Conservation (phyloP, 345 rosid species). For the Hevea brasiliensis region DNA sequence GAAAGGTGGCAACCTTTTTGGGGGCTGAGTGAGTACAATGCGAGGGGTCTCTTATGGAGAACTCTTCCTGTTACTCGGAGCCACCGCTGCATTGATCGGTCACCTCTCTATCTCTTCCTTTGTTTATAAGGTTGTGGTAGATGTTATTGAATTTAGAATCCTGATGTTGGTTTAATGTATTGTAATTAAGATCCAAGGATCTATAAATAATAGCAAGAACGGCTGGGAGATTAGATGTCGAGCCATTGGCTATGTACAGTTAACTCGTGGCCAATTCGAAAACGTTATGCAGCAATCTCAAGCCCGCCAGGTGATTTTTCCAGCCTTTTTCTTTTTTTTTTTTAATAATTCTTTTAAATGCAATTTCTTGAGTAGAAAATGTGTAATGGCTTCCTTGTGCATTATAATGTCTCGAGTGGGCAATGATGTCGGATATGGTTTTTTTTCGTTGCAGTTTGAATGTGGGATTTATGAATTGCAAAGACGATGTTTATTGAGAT, state of each 20-base stretch:
- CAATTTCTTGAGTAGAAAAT: not conserved
- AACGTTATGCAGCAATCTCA: constrained; percentile 83
- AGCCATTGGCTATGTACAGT: constrained; percentile 74
- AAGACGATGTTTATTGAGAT: not conserved
- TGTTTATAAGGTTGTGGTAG: too few species aligned
- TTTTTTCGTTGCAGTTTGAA: not conserved
- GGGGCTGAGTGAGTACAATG: constrained; percentile 1
- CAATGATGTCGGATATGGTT: not conserved
- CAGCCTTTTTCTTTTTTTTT: not conserved
- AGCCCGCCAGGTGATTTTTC: constrained; percentile 66
- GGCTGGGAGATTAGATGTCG: constrained; percentile 71
- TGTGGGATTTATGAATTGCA: not conserved
- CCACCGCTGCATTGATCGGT: constrained; percentile 36
- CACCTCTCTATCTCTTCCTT: not conserved
- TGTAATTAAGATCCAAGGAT: constrained; percentile 74
- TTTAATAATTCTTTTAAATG: not conserved
- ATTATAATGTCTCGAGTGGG: not conserved
- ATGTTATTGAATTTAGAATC: not conserved
- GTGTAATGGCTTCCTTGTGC: not conserved
- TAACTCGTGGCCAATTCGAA: constrained; percentile 89
- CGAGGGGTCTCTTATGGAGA: constrained; percentile 35
- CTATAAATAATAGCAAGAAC: constrained; percentile 72
- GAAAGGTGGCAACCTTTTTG: too few species aligned
- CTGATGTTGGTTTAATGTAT: not conserved
- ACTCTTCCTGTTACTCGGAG: constrained; percentile 30